Evolutionary conservation across 495 filamentous ascomycete genomes (phyloP), one percentile per base, ranked within the genome.

Genomic region (Durotheca rogersii): DNA sequence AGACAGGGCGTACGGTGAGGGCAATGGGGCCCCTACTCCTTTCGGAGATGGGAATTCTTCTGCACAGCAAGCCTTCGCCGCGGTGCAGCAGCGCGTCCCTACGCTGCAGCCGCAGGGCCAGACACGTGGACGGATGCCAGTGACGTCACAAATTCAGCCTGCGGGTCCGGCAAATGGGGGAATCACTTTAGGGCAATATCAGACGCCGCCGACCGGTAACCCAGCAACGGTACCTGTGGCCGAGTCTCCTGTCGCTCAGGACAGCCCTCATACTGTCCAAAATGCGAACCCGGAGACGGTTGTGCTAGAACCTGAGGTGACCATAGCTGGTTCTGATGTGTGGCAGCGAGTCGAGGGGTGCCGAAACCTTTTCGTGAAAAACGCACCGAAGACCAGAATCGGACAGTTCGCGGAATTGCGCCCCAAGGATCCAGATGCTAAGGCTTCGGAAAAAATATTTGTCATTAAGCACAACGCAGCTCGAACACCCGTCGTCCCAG

Each of bases 381-480:
- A 58, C 2, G 29, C 55, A 4, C 55, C 55, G 0, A 25, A 31
- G 1, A 58, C 48, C 1, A 35, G 21, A 27, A 0, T 30, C 15
- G 20, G 39, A 18, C 52, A 4, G 17, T 52, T 49, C 23, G 0
- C 30, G 25, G 19, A 34, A 3, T 7, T 31, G 10, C 19, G 12
- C n/a, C n/a, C n/a, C n/a, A n/a, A n/a, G n/a, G n/a, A n/a, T n/a
- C n/a, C n/a, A n/a, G n/a, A n/a, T n/a, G n/a, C n/a, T n/a, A n/a
- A n/a, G 19, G 10, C 30, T 15, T 19, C 15, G 0, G 40, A 52
- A 3, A 54, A 54, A 27, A 0, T 15, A 4, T 54, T 42, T 31
- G 20, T 25, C 17, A 18, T 34, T 5, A 40, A 56, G 31, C 27
- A 20, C 20, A 14, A 40, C 14, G 20, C 31, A 16, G 29, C 4